A percentile compares a stretch with the other conserved stretches of the same genome.
Evolutionary conservation across 2,329 filamentous ascomycete species (phyloP).

Genomic region (Ceratocystis destructans): DNA sequence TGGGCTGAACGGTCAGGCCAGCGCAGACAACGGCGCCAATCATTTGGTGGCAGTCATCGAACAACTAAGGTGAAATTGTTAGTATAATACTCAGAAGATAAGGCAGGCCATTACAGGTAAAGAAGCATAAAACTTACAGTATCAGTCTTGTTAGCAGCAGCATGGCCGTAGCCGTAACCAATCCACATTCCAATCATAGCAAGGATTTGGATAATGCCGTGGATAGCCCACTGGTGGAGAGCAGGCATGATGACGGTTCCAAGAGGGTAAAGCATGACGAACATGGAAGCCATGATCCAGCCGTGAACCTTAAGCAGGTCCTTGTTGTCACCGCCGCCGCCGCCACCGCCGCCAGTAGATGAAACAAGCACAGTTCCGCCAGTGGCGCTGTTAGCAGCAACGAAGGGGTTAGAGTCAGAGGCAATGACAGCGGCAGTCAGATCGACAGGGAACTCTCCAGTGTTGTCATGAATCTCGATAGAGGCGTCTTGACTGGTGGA

Average conservation of each 20-base stretch:
- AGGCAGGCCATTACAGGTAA: constrained; percentile 13
- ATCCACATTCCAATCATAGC: constrained; percentile 45
- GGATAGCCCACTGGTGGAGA: constrained; percentile 42
- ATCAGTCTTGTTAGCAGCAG: constrained; percentile 30
- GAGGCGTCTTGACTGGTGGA: constrained; percentile 29
- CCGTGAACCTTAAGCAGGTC: constrained; percentile 37
- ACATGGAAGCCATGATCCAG: constrained; percentile 46
- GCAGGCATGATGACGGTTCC: constrained; percentile 48
- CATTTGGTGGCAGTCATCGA: constrained; percentile 38
- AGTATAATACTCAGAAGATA: not conserved
- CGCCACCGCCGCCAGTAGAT: constrained; percentile 12
- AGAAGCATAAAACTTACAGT: constrained; percentile 29
- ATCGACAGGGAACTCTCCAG: constrained; percentile 34
- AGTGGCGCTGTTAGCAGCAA: constrained; percentile 20
- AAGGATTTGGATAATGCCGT: constrained; percentile 42
- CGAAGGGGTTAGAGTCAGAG: constrained; percentile 41
- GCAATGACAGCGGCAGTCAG: constrained; percentile 34
- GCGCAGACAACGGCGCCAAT: constrained; percentile 42
- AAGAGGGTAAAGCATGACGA: constrained; percentile 45
- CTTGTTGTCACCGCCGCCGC: constrained; percentile 19
- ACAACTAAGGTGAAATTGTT: constrained; percentile 25
- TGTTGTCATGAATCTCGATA: constrained; percentile 36
- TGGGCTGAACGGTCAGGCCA: constrained; percentile 43
- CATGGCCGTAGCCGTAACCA: constrained; percentile 44
- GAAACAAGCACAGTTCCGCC: constrained; percentile 19